Evolutionary conservation across 176 grass and related monocot genomes (phyloP).

Genomic region (Thinopyrum elongatum): DNA sequence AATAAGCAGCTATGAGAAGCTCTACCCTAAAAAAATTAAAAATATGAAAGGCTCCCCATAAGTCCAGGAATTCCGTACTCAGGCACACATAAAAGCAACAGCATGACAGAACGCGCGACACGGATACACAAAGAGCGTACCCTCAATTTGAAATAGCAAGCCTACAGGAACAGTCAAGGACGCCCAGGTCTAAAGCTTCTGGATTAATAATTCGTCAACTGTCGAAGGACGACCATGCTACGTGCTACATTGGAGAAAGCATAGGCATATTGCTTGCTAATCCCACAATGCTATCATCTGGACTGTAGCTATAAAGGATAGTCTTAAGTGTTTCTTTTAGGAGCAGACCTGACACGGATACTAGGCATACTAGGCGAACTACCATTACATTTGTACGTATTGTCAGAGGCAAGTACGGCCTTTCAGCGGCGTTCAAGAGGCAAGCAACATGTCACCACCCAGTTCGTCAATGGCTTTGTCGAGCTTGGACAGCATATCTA

Average conservation of each 20-base stretch:
- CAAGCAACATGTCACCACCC: constrained; percentile 51
- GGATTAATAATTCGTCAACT: background rate
- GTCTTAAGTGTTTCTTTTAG: background rate
- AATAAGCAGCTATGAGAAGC: background rate
- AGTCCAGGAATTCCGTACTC: background rate
- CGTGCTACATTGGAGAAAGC: background rate
- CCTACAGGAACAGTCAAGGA: background rate
- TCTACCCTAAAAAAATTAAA: too few species aligned
- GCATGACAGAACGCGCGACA: background rate
- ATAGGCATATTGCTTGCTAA: background rate
- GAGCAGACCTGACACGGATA: background rate
- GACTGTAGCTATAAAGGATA: constrained; percentile 1
- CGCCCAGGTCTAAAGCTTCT: background rate
- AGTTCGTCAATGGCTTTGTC: constrained; percentile 65
- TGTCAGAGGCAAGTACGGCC: background rate
- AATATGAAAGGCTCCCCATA: background rate
- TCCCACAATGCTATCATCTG: background rate
- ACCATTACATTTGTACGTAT: background rate
- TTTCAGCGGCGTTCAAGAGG: background rate
- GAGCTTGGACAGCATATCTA: constrained; percentile 63
- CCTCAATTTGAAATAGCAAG: background rate
- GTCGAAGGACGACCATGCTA: background rate
- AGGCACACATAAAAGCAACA: background rate
- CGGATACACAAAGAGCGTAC: background rate
- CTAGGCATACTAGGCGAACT: background rate